These are phyloP conservation scores for Lentinula sp. DNA, from an alignment of 768 basidiomycete genomes.

Conservation along the genomic window DNA sequence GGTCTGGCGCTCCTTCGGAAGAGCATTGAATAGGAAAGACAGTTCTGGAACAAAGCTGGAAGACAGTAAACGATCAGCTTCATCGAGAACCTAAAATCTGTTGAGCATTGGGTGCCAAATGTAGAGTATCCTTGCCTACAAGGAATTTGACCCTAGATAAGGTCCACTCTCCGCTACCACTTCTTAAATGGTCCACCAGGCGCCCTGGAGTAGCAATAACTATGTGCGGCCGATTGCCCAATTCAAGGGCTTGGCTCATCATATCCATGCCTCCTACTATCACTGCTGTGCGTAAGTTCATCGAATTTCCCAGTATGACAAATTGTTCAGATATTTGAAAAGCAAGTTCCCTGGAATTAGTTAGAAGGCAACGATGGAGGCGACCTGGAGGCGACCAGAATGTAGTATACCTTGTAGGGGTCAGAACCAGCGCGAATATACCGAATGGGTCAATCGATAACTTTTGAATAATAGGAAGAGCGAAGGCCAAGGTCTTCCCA, in stretches of 20 bases:
- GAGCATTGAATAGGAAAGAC: constrained; percentile 62
- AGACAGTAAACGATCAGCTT: constrained; percentile 90
- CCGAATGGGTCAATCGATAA: constrained; percentile 89
- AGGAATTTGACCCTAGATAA: constrained; percentile 80
- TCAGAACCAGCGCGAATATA: constrained; percentile 88
- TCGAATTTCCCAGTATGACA: constrained; percentile 75
- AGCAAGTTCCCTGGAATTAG: constrained; percentile 74
- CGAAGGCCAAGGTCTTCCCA: constrained; percentile 97
- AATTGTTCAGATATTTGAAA: constrained; percentile 98
- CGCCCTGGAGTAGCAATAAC: constrained; percentile 95
- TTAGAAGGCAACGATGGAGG: neutral
- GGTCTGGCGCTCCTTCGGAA: constrained; percentile 89
- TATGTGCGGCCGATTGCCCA: constrained; percentile 82
- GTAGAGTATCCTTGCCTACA: constrained; percentile 33
- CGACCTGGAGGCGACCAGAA: neutral
- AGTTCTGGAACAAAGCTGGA: constrained; percentile 87
- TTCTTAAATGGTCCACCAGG: constrained; percentile 84
- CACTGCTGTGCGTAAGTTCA: constrained; percentile 81
- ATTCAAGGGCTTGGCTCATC: constrained; percentile 87
- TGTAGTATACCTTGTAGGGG: constrained; percentile 81
- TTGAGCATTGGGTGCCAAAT: neutral
- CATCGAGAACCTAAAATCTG: constrained; percentile 75
- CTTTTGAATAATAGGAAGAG: constrained; percentile 87
- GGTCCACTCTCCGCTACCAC: constrained; percentile 76
- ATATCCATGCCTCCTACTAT: constrained; percentile 99